A percentile compares a stretch with the other conserved stretches of the same genome.
phyloP scores from a whole-genome alignment of 805 yeast genomes.

The Teunomyces pallodes region DNA sequence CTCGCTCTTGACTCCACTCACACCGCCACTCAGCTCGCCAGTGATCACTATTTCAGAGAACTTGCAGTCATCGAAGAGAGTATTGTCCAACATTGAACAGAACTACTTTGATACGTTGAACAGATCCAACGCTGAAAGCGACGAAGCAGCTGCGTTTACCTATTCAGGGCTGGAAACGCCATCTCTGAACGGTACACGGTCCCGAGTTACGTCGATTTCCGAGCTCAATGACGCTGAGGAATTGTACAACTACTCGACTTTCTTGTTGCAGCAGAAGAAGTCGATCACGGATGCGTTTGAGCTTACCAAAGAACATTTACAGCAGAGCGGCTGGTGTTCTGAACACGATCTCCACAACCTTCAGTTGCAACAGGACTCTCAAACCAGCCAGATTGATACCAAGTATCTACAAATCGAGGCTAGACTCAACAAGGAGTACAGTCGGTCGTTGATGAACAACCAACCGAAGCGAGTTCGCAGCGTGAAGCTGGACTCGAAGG shows the following conservation, averaged over 20 bases:
- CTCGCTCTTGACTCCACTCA: conserved; percentile 25
- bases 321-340: conserved; percentile 43
- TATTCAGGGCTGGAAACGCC: not conserved
- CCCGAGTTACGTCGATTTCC: conserved; percentile 15
- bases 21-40: conserved; percentile 37
- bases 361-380: conserved; percentile 36
- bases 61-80: conserved; percentile 24
- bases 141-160: not conserved
- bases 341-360: conserved; percentile 39
- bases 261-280: conserved; percentile 32
- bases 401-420: conserved; percentile 37
- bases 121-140: not conserved
- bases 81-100: conserved; percentile 31
- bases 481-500: conserved; percentile 5
- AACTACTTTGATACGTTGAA: conserved; percentile 30
- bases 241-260: conserved; percentile 30
- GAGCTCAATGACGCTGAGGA: conserved; percentile 25
- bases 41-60: conserved; percentile 39
- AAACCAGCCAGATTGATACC: conserved; percentile 36
- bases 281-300: conserved; percentile 33
- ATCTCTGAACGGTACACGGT: not conserved
- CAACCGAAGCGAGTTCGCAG: conserved; percentile 1
- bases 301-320: conserved; percentile 29
- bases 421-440: conserved; percentile 29
- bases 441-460: conserved; percentile 21